Evolutionary conservation across 139 green algal genomes (phyloP), one percentile per base, ranked within the genome.

Genomic region (Tetraselmis chui): DNA sequence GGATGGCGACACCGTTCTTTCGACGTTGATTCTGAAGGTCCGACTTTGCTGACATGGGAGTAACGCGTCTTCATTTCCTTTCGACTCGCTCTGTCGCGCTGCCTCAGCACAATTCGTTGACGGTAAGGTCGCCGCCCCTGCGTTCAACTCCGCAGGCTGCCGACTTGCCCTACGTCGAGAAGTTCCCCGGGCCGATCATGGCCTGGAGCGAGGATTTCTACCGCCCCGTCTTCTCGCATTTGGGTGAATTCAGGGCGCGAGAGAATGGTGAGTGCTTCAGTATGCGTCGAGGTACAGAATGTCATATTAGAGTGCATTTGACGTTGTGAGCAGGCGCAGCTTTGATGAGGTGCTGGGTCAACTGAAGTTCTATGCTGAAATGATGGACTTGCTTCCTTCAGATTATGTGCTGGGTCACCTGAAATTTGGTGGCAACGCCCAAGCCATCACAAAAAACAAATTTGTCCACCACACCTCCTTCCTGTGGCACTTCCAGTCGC

Each of bases 401-500:
- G 94, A 98, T 79, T 99, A 98, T 81, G 88, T 90, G 2, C 91
- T 98, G 81, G 94, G 89, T 0, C 79, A 95, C 11, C 84, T 30
- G 22, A 99, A 99, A 89, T 96, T 99, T 89, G 97, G 96, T 0
- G 97, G 97, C 82, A 99, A 99, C 82, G 97, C 97, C 1, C 97
- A 99, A 88, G 93, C 93, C 79, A 99, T 99, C 83, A 96, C 92
- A 0, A 94, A 93, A 59, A 78, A 89, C 25, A 87, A 95, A 23
- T 99, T 91, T 89, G 81, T 99, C 81, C 96, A 99, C 87, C 97
- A 99, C 90, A 99, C 97, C 22, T 98, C 94, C 0, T 93, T 99
- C 22, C 90, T 99, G 2, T 99, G 94, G 94, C 92, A 98, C 84
- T 98, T 92, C 81, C 27, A 94, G 24, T 30, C 77, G 0, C 67